Base-by-base conservation (phyloP, 139 green algal genomes). In the Micromonas commoda region DNA sequence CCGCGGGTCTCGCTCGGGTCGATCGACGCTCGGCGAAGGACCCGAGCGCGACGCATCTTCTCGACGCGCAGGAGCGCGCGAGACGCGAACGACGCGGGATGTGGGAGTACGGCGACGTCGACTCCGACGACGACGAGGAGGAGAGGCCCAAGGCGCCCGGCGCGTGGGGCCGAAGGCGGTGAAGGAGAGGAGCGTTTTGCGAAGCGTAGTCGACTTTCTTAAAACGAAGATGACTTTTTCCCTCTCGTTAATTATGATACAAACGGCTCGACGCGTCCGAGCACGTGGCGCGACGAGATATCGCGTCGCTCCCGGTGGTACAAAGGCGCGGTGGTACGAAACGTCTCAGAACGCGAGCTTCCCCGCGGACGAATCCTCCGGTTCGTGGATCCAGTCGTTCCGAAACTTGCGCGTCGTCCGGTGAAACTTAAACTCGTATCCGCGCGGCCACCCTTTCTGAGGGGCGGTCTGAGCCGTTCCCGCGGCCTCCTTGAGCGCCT, bases 91-190 rank as follows among this genome's bases (percentile, higher is more conserved):
- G 89, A 23, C 65, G 86, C 34, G 91, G 93, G 31, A 88, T 97
- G 69, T 97, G 86, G 73, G 63, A 89, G 71, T 95, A 96, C 65
- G 93, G 93, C 20, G 93, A 97, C 24, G 91, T 89, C 20, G 86
- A 89, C 77, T 90, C 86, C 28, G 88, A 92, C 45, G 91, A 96
- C 29, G 84, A 88, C 38, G 80, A 85, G 28, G 32, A 78, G 34
- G 26, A 23, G 19, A 23, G 51, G 21, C 38, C 23, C 2, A 2
- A 31, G n/a, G 71, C n/a, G 20, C 0, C 23, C n/a, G 52, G 52
- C 26, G 26, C 26, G 29, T 28, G 35, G 68, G 9, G 37, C 26
- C 13, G 26, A 76, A 76, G 38, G 35, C 32, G 31, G 24, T 34
- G 63, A 35, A 65, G 54, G 2, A 65, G 2, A 65, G 28, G 54